Evolutionary conservation across 208 protist genomes (phyloP).

Genomic region (Angomonas deanei): DNA sequence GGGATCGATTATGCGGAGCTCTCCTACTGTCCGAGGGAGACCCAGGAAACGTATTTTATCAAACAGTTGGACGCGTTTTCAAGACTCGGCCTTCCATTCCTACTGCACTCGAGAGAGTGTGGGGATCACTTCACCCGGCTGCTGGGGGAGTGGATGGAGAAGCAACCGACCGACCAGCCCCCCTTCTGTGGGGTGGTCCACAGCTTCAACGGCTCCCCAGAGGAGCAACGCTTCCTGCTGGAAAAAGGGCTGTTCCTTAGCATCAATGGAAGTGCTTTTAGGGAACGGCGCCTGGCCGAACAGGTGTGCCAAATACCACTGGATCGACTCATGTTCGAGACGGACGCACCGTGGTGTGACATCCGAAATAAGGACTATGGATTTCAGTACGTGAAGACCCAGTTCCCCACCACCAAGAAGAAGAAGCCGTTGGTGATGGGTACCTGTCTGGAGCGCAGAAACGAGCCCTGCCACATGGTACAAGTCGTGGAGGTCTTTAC

Average conservation of each 20-base stretch:
- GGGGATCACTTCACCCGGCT: constrained; percentile 76
- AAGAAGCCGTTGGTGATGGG: constrained; percentile 54
- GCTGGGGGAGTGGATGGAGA: constrained; percentile 23
- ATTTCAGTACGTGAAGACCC: constrained; percentile 38
- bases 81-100: constrained; percentile 67
- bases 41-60: constrained; percentile 71
- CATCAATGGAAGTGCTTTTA: constrained; percentile 91
- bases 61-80: constrained; percentile 51
- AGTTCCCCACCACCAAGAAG: constrained; percentile 24
- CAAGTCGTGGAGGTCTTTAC: constrained; percentile 74
- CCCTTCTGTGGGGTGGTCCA: constrained; percentile 82
- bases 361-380: constrained; percentile 87
- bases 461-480: constrained; percentile 85
- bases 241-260: constrained; percentile 84
- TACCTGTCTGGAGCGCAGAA: constrained; percentile 81
- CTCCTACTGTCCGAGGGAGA: constrained; percentile 55
- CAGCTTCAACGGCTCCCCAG: constrained; percentile 89
- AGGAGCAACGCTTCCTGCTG: constrained; percentile 75
- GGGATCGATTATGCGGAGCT: constrained; percentile 91
- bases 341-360: constrained; percentile 94
- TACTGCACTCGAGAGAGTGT: constrained; percentile 90
- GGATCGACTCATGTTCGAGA: constrained; percentile 89
- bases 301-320: constrained; percentile 77
- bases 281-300: constrained; percentile 61
- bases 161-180: not conserved